Base-by-base conservation (phyloP, 2,329 filamentous ascomycete species). In the Trichophyton schoenleinii region DNA sequence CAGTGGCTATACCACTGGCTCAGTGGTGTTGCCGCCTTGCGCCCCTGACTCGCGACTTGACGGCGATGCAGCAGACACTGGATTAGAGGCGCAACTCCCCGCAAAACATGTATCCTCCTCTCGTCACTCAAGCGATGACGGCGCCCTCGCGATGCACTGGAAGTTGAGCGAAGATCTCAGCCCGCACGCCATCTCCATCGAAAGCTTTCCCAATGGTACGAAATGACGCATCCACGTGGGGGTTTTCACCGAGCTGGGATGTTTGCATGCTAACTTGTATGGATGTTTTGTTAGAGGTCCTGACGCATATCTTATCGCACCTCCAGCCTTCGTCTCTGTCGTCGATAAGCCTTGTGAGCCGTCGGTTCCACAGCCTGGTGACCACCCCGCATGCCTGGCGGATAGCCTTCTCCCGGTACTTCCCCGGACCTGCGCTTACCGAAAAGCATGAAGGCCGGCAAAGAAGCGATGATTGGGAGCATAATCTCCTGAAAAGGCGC, bases 311-410 rank as follows among this genome's bases (percentile, higher is more conserved):
- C 36, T 77, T 97, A 62, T 96, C 94, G 44, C 89, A 97, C 76
- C 79, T 99, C 59, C 87, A 91, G 59, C 90, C 91, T 8, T 84
- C 89, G 64, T 91, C 92, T 25, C 83, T 97, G 67, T 85, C 87
- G 18, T 83, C 87, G 8, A 87, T 96, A 9, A 87, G 91, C 18
- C 81, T 95, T 58, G 90, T 97, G 34, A 96, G 89, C 38, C 89
- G 86, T 69, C 87, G 89, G 60, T 95, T 97, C 71, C 89, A 95
- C 73, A 81, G 82, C 59, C 79, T 97, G 46, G 87, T 97, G 61
- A 96, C 90, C 3, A 92, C 89, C 1, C 89, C 91, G 15, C 90
- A 96, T 75, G 91, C 91, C 6, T 97, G 92, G 92, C 85, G 90
- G 65, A 88, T 91, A 71, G 92, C 91, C 4, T 97, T 97, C 70